phyloP scores from a whole-genome alignment of 345 rosid genomes.

The Gossypium australe region DNA sequence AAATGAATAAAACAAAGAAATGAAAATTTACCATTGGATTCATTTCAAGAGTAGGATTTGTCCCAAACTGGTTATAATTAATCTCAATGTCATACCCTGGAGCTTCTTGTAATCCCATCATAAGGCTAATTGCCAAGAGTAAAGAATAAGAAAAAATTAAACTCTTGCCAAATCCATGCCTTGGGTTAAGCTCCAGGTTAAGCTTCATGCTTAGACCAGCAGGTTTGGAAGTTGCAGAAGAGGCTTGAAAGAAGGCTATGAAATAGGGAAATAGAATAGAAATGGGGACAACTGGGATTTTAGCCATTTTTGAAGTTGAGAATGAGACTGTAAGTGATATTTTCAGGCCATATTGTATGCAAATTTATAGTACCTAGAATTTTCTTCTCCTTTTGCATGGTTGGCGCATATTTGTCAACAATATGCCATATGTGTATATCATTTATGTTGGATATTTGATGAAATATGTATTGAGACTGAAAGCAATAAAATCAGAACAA shows the following conservation, averaged over 20 bases:
- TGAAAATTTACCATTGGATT: neutral
- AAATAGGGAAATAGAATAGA: neutral
- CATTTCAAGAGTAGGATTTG: too few species aligned
- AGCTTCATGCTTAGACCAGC: too few species aligned
- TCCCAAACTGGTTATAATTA: neutral
- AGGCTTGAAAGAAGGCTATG: neutral
- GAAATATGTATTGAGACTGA: too few species aligned
- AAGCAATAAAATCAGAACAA: too few species aligned
- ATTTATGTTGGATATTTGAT: too few species aligned
- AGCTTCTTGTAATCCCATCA: neutral
- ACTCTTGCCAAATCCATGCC: neutral
- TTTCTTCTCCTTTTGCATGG: neutral
- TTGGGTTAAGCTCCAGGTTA: too few species aligned
- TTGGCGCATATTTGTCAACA: neutral
- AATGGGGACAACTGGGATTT: neutral
- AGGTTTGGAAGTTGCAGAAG: neutral
- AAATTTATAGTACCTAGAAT: neutral
- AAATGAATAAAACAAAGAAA: neutral
- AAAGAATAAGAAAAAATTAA: neutral
- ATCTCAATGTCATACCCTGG: too few species aligned
- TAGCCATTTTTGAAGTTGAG: neutral
- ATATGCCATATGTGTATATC: too few species aligned
- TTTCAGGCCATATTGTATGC: neutral
- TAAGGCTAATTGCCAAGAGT: neutral
- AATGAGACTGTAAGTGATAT: neutral